Base-by-base conservation (phyloP, 169 alveolate genomes). In the Plasmodium inui region DNA sequence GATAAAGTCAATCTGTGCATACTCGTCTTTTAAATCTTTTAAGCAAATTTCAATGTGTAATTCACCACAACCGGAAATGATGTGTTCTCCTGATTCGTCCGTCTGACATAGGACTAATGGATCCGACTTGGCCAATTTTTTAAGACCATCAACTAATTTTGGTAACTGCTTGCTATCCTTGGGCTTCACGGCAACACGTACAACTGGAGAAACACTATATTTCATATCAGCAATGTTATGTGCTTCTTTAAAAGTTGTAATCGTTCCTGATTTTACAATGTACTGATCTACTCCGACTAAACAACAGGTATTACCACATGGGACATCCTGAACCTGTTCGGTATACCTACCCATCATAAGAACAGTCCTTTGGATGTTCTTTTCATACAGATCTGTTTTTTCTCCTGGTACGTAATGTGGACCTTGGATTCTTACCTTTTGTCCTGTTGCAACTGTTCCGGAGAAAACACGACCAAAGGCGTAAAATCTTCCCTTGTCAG, bases 381-480 rank as follows among this genome's bases (percentile, higher is more conserved):
- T 98, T 95, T 98, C 97, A 92, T 97, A 96, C 94, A 99, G 95
- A 96, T 99, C 99, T 79, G 98, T 99, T 98, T 99, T 99, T 95
- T 98, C 98, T 70, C 99, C 99, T 73, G 99, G 99, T 46, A 97
- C 98, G 95, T 98, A 99, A 97, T 98, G 98, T 53, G 99, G 99
- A 76, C 99, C 99, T 98, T 99, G 99, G 85, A 99, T 99, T 94
- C 99, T 97, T 92, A 99, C 99, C 96, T 98, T 98, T 93, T 97
- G 98, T 84, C 99, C 99, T 30, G 99, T 98, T n/a, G 99, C 99
- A 71, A 99, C 99, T 74, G 99, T 98, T 28, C 99, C 99, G 34
- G 99, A 99, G 98, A 99, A 99, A 74, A 99, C 99, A 93, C 99
- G 98, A 50, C 99, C 99, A 98, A 99, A 99, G 71, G 99, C 99